phyloP scores from a whole-genome alignment of 208 protist species.

The Naegleria fowleri region DNA sequence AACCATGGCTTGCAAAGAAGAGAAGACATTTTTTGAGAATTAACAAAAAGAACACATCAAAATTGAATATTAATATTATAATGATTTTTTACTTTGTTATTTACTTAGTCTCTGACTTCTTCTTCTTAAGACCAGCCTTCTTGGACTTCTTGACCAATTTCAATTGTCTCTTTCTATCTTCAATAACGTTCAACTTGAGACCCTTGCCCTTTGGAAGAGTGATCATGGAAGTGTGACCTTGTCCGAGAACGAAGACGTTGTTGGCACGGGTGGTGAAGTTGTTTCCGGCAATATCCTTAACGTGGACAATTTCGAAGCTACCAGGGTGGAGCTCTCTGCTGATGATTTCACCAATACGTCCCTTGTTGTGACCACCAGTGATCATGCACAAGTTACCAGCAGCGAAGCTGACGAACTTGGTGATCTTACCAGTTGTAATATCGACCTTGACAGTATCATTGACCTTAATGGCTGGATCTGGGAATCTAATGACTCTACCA shows the following conservation, averaged over 20 bases:
- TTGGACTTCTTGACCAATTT: background rate
- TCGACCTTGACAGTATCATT: conserved; percentile 97
- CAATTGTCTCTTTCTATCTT: conserved; percentile 17
- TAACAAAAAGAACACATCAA: no score
- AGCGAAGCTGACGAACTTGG: conserved; percentile 71
- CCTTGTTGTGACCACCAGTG: conserved; percentile 93
- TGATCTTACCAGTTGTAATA: conserved; percentile 84
- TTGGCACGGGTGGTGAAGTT: conserved; percentile 93
- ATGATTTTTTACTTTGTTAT: background rate
- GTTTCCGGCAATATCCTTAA: conserved; percentile 80
- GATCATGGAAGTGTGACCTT: conserved; percentile 72
- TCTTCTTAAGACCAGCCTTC: background rate
- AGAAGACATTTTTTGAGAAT: background rate
- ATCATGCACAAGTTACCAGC: conserved; percentile 89
- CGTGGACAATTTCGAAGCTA: conserved; percentile 94
- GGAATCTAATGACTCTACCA: conserved; percentile 98
- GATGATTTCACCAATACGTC: conserved; percentile 95
- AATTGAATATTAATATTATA: no score
- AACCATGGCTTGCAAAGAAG: background rate
- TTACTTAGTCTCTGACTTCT: background rate
- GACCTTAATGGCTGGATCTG: conserved; percentile 86
- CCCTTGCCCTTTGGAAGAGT: conserved; percentile 91
- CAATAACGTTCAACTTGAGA: conserved; percentile 52
- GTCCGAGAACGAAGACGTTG: conserved; percentile 98
- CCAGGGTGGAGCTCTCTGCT: conserved; percentile 85